Evolutionary conservation across 192 early-diverging fungal species (phyloP).

Genomic region (Cladochytrium replicatum): DNA sequence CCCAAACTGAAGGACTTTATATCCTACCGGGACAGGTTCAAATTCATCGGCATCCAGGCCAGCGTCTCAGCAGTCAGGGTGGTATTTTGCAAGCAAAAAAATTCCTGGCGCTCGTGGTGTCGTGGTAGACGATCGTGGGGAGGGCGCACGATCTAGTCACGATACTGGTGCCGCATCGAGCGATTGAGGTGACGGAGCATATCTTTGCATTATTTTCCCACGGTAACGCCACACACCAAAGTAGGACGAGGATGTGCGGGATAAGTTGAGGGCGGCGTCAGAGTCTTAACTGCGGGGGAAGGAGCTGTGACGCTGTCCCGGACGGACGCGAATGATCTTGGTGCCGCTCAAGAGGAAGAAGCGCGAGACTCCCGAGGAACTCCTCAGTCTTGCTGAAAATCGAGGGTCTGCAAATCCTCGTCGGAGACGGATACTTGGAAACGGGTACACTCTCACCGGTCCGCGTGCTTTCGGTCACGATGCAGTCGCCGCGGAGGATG

Average conservation of each 20-base stretch:
- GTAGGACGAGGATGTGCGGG: too few relatives aligned
- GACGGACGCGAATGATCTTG: constrained; percentile 72
- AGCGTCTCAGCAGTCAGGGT: constrained; percentile 78
- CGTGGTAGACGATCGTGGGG: constrained; percentile 59
- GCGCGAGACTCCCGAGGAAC: constrained; percentile 63
- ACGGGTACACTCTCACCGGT: constrained; percentile 96
- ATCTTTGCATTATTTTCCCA: too few relatives aligned
- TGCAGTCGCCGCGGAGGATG: constrained; percentile 86
- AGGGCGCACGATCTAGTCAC: constrained; percentile 95
- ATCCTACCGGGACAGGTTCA: constrained; percentile 95
- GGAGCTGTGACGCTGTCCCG: constrained; percentile 29
- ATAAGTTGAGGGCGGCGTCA: constrained; percentile 27
- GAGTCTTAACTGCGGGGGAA: constrained; percentile 18
- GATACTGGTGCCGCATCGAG: constrained; percentile 86
- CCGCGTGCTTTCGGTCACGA: constrained; percentile 87
- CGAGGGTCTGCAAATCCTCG: constrained; percentile 46
- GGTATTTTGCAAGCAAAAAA: constrained; percentile 74
- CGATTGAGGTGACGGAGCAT: constrained; percentile 74
- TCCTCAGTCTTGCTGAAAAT: constrained; percentile 57
- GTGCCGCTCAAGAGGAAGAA: constrained; percentile 92
- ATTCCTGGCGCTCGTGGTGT: constrained; percentile 73
- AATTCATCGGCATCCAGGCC: constrained; percentile 86
- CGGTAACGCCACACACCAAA: too few relatives aligned
- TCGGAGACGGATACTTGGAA: constrained; percentile 68
- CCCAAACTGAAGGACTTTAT: constrained; percentile 93